phyloP scores from a whole-genome alignment of 1,139 yeast species.

The Yamadazyma pseudoaaseri region DNA sequence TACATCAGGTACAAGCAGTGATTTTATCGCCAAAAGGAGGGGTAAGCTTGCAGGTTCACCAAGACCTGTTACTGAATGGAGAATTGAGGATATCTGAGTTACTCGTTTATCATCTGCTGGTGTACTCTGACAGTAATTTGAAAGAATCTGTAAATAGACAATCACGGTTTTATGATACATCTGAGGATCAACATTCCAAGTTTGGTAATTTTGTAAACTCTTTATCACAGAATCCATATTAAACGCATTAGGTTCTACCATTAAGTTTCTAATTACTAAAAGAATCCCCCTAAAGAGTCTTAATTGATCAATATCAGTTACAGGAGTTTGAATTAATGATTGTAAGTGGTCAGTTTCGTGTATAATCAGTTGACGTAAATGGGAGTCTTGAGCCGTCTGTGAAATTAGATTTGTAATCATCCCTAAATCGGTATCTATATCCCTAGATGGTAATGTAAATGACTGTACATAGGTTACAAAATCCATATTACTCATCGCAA shows the following conservation, averaged over 20 bases:
- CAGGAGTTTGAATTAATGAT: not conserved
- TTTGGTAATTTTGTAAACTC: conserved; percentile 8
- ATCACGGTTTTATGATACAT: conserved; percentile 15
- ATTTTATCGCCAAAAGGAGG: conserved; percentile 6
- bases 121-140: conserved; percentile 16
- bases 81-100: not conserved
- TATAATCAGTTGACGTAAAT: not conserved
- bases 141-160: conserved; percentile 22
- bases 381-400: not conserved
- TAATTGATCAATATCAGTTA: conserved; percentile 10
- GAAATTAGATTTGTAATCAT: not conserved
- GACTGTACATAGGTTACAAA: not conserved
- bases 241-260: conserved; percentile 4
- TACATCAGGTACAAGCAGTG: conserved; percentile 10
- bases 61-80: conserved; percentile 3
- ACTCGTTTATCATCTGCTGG: conserved; percentile 1
- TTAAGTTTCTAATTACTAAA: conserved; percentile 20
- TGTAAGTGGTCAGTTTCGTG: not conserved
- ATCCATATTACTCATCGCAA: conserved; percentile 1
- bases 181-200: conserved; percentile 4
- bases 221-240: conserved; percentile 4
- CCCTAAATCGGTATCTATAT: not conserved
- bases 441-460: conserved; percentile 1
- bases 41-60: conserved; percentile 11
- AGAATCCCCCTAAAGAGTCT: conserved; percentile 22